A percentile compares a stretch with the other conserved stretches of the same genome.
phyloP scores from a whole-genome alignment of 2,329 filamentous ascomycete species.

The Trichoderma sp. region DNA sequence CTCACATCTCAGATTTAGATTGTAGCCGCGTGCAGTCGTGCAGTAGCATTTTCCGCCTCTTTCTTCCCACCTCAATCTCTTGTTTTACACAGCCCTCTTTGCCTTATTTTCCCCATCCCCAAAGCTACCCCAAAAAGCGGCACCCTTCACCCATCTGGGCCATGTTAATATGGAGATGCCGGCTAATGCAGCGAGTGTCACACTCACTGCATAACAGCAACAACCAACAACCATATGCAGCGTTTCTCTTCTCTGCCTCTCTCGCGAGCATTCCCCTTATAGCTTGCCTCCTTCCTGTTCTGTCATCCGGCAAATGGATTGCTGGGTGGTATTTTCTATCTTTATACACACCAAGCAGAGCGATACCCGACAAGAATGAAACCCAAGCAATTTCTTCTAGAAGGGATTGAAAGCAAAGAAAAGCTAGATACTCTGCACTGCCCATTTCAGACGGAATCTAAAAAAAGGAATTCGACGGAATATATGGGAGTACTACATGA shows the following conservation, averaged over 20 bases:
- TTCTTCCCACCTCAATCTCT: background rate
- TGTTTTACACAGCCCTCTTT: background rate
- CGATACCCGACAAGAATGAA: background rate
- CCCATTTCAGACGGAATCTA: background rate
- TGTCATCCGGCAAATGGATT: background rate
- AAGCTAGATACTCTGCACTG: background rate
- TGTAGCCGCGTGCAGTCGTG: background rate
- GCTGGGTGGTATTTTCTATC: background rate
- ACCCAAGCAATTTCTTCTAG: background rate
- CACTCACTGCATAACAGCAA: background rate
- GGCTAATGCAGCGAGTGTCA: constrained; percentile 6
- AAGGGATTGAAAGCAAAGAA: background rate
- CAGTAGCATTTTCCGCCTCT: background rate
- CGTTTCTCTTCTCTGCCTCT: background rate
- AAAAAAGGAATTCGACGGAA: background rate
- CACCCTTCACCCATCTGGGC: background rate
- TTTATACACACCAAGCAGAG: background rate
- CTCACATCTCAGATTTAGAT: background rate
- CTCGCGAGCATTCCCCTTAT: background rate
- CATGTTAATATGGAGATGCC: background rate
- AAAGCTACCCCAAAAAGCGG: background rate
- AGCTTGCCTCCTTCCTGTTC: background rate
- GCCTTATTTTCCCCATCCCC: background rate
- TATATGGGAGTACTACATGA: background rate
- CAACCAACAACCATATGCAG: background rate